These are phyloP conservation scores for Salix koriyanagi DNA, from an alignment of 345 rosid species.

Conservation along the genomic window DNA sequence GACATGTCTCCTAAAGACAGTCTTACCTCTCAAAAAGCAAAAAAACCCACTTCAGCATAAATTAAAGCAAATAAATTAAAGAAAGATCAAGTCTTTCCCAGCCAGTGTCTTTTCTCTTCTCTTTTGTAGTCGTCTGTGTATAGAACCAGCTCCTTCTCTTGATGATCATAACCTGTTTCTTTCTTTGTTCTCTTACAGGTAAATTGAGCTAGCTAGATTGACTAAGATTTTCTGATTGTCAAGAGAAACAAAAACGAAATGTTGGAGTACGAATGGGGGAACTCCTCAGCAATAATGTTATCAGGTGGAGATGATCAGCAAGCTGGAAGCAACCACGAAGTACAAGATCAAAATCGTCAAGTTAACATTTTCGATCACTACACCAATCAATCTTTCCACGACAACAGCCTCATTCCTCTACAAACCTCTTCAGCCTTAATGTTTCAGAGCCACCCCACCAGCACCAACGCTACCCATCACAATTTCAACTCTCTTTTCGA, in stretches of 20 bases:
- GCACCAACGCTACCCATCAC: slow-evolving; percentile 20
- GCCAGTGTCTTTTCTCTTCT: neutral
- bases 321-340: slow-evolving; percentile 18
- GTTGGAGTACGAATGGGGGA: slow-evolving; percentile 92
- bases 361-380: slow-evolving; percentile 35
- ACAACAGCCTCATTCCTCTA: slow-evolving; percentile 25
- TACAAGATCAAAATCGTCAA: slow-evolving; percentile 52
- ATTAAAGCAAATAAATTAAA: neutral
- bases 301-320: slow-evolving; percentile 31
- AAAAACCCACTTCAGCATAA: neutral
- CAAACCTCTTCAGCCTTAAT: slow-evolving; percentile 13
- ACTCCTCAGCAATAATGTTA: slow-evolving; percentile 47
- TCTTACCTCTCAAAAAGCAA: slow-evolving; percentile 1
- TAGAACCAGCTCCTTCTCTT: neutral
- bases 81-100: slow-evolving; percentile 5
- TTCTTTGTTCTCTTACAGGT: neutral
- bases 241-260: slow-evolving; percentile 23
- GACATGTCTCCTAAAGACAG: slow-evolving; percentile 48
- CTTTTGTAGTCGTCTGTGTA: neutral
- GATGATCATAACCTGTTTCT: neutral
- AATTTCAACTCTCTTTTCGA: slow-evolving; percentile 33
- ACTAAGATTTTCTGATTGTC: neutral
- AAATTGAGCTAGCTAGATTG: neutral
- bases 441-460: slow-evolving; percentile 25
- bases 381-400: slow-evolving; percentile 30